These are phyloP conservation scores for Teratosphaeria epicoccoides DNA, from an alignment of 2,329 filamentous ascomycete species.

Conservation along the genomic window DNA sequence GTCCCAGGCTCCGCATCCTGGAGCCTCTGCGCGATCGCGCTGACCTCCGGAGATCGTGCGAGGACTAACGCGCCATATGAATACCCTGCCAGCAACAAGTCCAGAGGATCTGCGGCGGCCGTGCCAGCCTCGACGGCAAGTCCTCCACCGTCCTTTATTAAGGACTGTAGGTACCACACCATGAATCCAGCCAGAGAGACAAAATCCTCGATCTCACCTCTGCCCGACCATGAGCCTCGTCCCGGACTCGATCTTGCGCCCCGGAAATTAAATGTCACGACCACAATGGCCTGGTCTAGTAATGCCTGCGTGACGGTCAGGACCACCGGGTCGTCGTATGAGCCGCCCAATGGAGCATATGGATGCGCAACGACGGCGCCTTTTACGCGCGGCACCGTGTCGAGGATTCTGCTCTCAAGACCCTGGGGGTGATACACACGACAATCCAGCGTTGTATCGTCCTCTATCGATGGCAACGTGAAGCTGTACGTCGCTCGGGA, in stretches of 20 bases:
- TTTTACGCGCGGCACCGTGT: background rate
- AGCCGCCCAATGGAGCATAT: slow-evolving; percentile 78
- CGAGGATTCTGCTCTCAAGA: background rate
- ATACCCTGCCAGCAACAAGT: slow-evolving; percentile 63
- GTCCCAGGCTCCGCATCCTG: slow-evolving; percentile 42
- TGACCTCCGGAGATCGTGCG: slow-evolving; percentile 54
- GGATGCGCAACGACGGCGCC: slow-evolving; percentile 74
- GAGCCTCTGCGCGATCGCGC: slow-evolving; percentile 50
- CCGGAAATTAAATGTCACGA: slow-evolving; percentile 87
- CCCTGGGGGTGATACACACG: slow-evolving; percentile 58
- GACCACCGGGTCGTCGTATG: slow-evolving; percentile 72
- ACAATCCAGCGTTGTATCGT: slow-evolving; percentile 64
- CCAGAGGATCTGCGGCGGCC: background rate
- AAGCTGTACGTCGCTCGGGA: slow-evolving; percentile 37
- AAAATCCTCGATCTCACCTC: slow-evolving; percentile 73
- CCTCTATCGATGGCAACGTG: slow-evolving; percentile 74
- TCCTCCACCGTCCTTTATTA: slow-evolving; percentile 35
- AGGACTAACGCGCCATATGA: slow-evolving; percentile 84
- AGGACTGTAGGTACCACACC: slow-evolving; percentile 56
- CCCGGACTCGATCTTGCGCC: slow-evolving; percentile 67
- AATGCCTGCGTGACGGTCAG: slow-evolving; percentile 53
- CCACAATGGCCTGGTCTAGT: slow-evolving; percentile 59
- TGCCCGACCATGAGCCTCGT: slow-evolving; percentile 77
- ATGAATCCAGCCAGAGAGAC: slow-evolving; percentile 72
- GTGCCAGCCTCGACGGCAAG: slow-evolving; percentile 1